Conservation (phyloP, 2,329 filamentous ascomycete genomes). For the Bipolaris cookei region DNA sequence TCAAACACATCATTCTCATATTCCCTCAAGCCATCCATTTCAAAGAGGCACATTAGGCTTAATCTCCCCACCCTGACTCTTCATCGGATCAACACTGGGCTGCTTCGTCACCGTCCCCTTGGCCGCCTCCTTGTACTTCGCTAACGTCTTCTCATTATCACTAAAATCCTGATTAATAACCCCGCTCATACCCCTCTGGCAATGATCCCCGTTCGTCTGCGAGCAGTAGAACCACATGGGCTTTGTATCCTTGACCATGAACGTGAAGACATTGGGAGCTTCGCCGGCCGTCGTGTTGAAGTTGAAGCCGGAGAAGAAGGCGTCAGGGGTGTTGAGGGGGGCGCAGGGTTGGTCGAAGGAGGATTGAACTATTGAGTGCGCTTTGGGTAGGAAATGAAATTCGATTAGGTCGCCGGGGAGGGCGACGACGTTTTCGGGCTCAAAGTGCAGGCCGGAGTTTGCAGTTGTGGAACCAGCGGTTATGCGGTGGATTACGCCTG, state of each 20-base stretch:
- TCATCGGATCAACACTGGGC: constrained; percentile 24
- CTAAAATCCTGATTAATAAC: constrained; percentile 66
- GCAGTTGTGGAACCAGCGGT: constrained; percentile 33
- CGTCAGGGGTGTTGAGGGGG: constrained; percentile 60
- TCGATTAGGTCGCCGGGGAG: constrained; percentile 49
- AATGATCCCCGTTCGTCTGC: constrained; percentile 67
- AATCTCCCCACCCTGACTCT: constrained; percentile 32
- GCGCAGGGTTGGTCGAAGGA: constrained; percentile 72
- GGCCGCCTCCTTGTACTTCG: constrained; percentile 38
- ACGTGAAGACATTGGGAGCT: constrained; percentile 62
- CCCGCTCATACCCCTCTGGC: constrained; percentile 74
- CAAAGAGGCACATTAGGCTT: constrained; percentile 33
- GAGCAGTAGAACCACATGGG: constrained; percentile 83
- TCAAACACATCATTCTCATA: not conserved
- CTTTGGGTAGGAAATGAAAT: constrained; percentile 60
- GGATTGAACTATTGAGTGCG: constrained; percentile 80
- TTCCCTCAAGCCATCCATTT: constrained; percentile 6
- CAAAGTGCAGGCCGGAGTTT: constrained; percentile 41
- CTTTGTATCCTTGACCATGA: constrained; percentile 69
- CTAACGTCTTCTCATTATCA: constrained; percentile 31
- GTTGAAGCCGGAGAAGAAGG: constrained; percentile 68
- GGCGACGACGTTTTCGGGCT: constrained; percentile 44
- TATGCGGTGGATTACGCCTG: constrained; percentile 39
- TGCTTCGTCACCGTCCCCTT: constrained; percentile 29
- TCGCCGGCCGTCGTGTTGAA: constrained; percentile 54